Base-by-base conservation (phyloP, 495 filamentous ascomycete species). In the Penicillium macrosclerotiorum region DNA sequence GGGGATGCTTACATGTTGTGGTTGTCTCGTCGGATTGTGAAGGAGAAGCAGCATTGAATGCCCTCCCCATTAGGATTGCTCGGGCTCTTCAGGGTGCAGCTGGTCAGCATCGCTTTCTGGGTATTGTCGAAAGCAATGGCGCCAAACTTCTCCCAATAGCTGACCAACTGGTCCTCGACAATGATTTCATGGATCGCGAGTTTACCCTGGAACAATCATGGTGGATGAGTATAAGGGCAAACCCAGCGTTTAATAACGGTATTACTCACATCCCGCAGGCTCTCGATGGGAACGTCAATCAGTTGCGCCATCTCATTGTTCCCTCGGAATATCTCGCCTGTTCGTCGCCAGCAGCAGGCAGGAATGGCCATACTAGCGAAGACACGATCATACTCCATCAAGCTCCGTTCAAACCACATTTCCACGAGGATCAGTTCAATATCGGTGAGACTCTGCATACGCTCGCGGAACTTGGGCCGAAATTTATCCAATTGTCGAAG, bases 341-440 rank as follows among this genome's bases (percentile, higher is more conserved):
- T 97, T 59, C 93, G 78, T 53, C 94, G 80, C 93, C 93, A 99
- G 62, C 91, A 94, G 66, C 93, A 99, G 25, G 93, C 93, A 3
- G 93, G 93, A 47, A 97, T 91, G 17, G 93, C 92, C 93, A 99
- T 97, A 65, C 89, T 94, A 9, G 93, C 94, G 69, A 99, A 99
- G 8, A 99, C 89, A 29, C 93, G 88, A 62, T 99, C 93, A 55
- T 96, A 96, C 59, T 96, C 93, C 82, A 97, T 89, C 47, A 99
- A 69, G 35, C 82, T 90, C 41, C 83, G 80, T 61, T 99, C 93
- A 56, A 99, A 96, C 92, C 93, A 96, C 87, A 96, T 95, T 63
- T 99, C 93, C 38, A 95, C 92, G 35, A 89, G 77, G 5, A 96
- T 85, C 8, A 99, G 78, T 62, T 97, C 87, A 57, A 95, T 84